Base-by-base conservation (phyloP, 106 monocot genomes). In the Narthecium ossifragum region DNA sequence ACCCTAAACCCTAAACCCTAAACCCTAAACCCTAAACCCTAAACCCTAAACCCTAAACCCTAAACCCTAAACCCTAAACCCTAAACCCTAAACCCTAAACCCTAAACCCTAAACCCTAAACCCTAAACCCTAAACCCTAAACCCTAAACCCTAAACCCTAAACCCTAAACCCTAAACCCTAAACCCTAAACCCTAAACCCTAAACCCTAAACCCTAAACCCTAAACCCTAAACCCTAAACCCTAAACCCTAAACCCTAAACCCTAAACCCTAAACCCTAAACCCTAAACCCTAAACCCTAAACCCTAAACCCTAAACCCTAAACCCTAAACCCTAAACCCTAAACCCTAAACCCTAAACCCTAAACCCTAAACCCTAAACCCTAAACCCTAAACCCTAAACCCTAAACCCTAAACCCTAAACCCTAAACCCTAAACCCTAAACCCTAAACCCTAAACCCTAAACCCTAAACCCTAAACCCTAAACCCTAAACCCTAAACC, bases 11-110 rank as follows among this genome's bases (percentile, higher is more conserved):
- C 33, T 32, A 49, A 63, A 63, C 26, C 26, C 26, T 53, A 53
- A 65, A 65, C 63, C 49, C 38, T 53, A 34, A 65, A 65, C 51
- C 26, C 38, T 53, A 53, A 65, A 65, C 53, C 38, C 38, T 53
- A 53, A 65, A 65, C 53, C 38, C 38, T 65, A 53, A 36, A 36
- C 36, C 10, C 10, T 36, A 36, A 36, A 36, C 36, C 10, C 10
- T 5, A 53, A 65, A 46, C 36, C 53, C 39, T 34, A 53, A 53
- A 20, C 21, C 34, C 34, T 17, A 36, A 34, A 30, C 53, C 26
- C 12, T 37, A 51, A 52, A 53, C 63, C 50, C 26, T 38, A 53
- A 65, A 65, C 51, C 10, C 10, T 36, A 36, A 36, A 36, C 36
- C 10, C 10, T 6, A 36, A 36, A 36, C 53, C 10, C 38, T 53